Evolutionary conservation across 176 grass and related monocot genomes (phyloP).

Genomic region (Neostapfia colusana): DNA sequence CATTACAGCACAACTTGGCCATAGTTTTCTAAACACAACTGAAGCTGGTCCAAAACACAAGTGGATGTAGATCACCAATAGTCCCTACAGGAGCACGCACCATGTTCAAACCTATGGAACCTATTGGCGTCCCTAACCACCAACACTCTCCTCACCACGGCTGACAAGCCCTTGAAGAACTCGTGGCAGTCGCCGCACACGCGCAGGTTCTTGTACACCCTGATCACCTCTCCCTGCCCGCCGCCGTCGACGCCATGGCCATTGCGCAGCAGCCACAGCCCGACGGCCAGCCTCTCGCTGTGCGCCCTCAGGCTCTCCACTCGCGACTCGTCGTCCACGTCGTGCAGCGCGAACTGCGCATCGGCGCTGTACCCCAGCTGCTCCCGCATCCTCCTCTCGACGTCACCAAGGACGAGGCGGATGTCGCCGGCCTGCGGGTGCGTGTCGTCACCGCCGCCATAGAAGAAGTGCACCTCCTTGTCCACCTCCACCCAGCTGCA

Average conservation of each 20-base stretch:
- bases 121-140: constrained; percentile 51
- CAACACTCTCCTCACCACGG: constrained; percentile 8
- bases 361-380: constrained; percentile 40
- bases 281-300: constrained; percentile 53
- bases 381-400: constrained; percentile 50
- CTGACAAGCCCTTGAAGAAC: constrained; percentile 44
- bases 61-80: constrained; percentile 37
- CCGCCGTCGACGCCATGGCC: not conserved
- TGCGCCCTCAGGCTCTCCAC: constrained; percentile 49
- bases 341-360: constrained; percentile 28
- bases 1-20: not conserved
- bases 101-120: constrained; percentile 51
- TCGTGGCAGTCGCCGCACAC: constrained; percentile 49
- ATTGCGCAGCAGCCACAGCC: constrained; percentile 35
- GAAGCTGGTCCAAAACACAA: no score
- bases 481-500: constrained; percentile 59
- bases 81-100: constrained; percentile 41
- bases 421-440: constrained; percentile 40
- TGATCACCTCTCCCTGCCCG: constrained; percentile 12
- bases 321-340: constrained; percentile 52
- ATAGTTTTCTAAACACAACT: no score
- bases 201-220: constrained; percentile 59
- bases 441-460: constrained; percentile 34
- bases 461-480: constrained; percentile 55
- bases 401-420: constrained; percentile 25